Base-by-base conservation (phyloP, 2,329 filamentous ascomycete genomes). In the Graphilbum ipis-grandicollis region DNA sequence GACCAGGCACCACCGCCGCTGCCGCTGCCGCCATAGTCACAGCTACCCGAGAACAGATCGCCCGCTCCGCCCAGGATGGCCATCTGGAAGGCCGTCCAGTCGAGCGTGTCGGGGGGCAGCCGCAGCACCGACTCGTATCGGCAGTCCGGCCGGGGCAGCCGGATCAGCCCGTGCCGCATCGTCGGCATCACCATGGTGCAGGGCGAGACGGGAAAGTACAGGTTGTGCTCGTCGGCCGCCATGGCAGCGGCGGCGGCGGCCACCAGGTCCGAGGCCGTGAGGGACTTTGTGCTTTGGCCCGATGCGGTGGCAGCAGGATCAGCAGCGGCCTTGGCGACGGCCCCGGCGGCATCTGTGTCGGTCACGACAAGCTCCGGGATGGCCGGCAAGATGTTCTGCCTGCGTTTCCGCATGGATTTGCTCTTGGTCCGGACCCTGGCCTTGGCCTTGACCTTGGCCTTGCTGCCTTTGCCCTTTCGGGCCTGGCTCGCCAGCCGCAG, bases 1-100 rank as follows among this genome's bases (percentile, higher is more conserved):
- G 58, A 57, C n/a, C n/a, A n/a, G n/a, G n/a, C n/a, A n/a, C n/a
- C n/a, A 31, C 65, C 56, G 39, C 48, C 3, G 44, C 46, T 3
- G 46, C 46, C 8, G 43, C 52, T 23, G 6, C 51, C 54, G 12
- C 57, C 52, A 33, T 54, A 57, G 45, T 61, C 58, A 34, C 57
- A 53, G 15, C 55, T 53, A 35, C 65, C 66, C 15, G 54, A 53
- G 36, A 60, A 56, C 32, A 67, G 56, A 43, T 70, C 67, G 22
- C 65, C 66, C 2, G 66, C 65, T 5, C 66, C 68, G 31, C 71
- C 70, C 0, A 68, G 54, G 35, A 75, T 73, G 14, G 72, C 71
- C 62, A 75, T 73, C 51, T 77, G 71, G 48, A 75, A 76, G 4
- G 71, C 70, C 6, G 66, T 71, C 71, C 71, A 75, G 55, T 77